phyloP scores from a whole-genome alignment of 2,329 filamentous ascomycete species.

The Penicillium sp. region DNA sequence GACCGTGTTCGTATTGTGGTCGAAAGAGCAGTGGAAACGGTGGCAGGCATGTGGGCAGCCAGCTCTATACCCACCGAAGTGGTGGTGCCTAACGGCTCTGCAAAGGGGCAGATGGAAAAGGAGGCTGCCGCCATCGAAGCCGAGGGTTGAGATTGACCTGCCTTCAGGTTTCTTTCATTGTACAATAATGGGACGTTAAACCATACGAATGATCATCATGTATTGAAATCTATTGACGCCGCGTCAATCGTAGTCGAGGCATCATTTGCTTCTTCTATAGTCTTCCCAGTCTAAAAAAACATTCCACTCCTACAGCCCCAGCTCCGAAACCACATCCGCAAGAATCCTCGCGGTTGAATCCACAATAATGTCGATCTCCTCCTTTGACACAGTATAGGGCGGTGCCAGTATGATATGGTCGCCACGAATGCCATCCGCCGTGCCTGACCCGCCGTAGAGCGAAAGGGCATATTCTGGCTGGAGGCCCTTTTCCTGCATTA shows the following conservation, averaged over 20 bases:
- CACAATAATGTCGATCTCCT: conserved; percentile 58
- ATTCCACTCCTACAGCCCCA: conserved; percentile 1
- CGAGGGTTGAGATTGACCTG: conserved; percentile 25
- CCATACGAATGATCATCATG: not conserved
- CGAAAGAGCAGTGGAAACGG: conserved; percentile 83
- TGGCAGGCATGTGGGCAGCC: conserved; percentile 63
- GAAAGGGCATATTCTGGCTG: conserved; percentile 50
- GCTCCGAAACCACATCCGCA: conserved; percentile 45
- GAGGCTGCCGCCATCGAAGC: conserved; percentile 27
- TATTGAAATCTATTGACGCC: not conserved
- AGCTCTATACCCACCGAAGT: conserved; percentile 23
- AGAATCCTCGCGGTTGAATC: conserved; percentile 53
- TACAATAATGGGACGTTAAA: conserved; percentile 18
- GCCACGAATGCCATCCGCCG: conserved; percentile 57
- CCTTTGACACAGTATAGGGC: conserved; percentile 60
- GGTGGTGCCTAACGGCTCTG: conserved; percentile 23
- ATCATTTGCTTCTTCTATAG: too few species aligned
- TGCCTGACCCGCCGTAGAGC: conserved; percentile 63
- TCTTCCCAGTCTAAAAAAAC: too few species aligned
- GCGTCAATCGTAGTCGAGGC: too few species aligned
- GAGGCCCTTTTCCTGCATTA: conserved; percentile 52
- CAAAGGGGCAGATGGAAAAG: conserved; percentile 16
- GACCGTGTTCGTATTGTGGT: conserved; percentile 87
- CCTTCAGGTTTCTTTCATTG: conserved; percentile 4
- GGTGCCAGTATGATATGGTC: conserved; percentile 71